Conservation (phyloP, 1,284 basidiomycete species). For the Anthracocystis setariae region DNA sequence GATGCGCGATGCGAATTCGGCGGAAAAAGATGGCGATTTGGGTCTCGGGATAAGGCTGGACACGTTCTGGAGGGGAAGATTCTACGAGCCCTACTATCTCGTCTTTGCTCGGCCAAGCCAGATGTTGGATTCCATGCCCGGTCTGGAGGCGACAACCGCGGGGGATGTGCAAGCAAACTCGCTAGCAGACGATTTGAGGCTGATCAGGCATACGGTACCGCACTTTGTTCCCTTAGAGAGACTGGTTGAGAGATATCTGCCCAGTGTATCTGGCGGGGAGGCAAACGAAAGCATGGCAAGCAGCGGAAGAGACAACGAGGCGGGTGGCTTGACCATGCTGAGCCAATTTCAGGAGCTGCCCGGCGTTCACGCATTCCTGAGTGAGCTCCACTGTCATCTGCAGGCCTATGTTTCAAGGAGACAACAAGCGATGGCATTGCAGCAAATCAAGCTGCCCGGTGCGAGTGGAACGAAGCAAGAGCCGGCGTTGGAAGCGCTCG, state of each 20-base stretch:
- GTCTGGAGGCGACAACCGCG: slow-evolving; percentile 21
- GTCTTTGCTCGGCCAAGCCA: slow-evolving; percentile 49
- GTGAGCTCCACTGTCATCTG: slow-evolving; percentile 45
- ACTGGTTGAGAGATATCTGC: slow-evolving; percentile 46
- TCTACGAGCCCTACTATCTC: slow-evolving; percentile 55
- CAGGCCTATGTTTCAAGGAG: slow-evolving; percentile 52
- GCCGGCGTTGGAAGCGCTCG: slow-evolving; percentile 25
- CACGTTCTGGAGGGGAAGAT: slow-evolving; percentile 48
- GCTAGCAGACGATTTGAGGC: slow-evolving; percentile 21
- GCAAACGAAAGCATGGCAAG: slow-evolving; percentile 25
- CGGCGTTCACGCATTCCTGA: slow-evolving; percentile 46
- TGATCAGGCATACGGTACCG: slow-evolving; percentile 56
- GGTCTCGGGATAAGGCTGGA: slow-evolving; percentile 53
- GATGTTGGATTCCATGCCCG: slow-evolving; percentile 29
- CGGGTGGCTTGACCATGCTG: slow-evolving; percentile 44
- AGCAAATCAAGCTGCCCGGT: slow-evolving; percentile 22
- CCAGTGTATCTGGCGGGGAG: slow-evolving; percentile 24
- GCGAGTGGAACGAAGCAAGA: neutral
- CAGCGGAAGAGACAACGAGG: slow-evolving; percentile 30
- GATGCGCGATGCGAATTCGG: slow-evolving; percentile 16
- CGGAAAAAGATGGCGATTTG: slow-evolving; percentile 35
- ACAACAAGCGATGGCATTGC: slow-evolving; percentile 43
- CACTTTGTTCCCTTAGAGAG: slow-evolving; percentile 50
- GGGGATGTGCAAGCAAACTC: slow-evolving; percentile 22
- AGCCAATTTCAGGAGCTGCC: slow-evolving; percentile 35